Evolutionary conservation across 176 grass and related monocot species (phyloP), one percentile per base, ranked within the genome.

Genomic region (Cenchrus fungigraminus): DNA sequence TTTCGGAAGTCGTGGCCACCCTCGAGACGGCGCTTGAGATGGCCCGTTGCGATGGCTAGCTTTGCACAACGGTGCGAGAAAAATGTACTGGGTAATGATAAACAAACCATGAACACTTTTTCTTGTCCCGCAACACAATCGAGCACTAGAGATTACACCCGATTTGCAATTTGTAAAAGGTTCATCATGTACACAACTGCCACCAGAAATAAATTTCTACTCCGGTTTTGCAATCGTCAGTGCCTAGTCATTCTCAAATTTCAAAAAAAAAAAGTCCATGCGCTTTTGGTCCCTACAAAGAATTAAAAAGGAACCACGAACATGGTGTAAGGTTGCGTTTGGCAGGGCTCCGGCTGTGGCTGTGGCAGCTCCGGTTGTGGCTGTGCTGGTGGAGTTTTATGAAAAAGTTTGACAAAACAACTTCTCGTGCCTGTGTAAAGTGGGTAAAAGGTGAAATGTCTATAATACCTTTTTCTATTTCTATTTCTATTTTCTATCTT

Each of bases 201-300:
- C 65, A 70, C 12, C 50, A 44, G 51, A 25, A 28, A 57, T 17
- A 12, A 25, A 25, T 25, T 25, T 25, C 3, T 11, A n/a, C 2
- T 25, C 25, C 25, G 25, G 12, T 5, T 40, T 72, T 28, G 6
- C 6, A 17, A 20, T 45, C 65, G 55, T 43, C 10, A 51, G 22
- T 8, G 64, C 66, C 79, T 82, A 73, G 20, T 62, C 72, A 20
- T 37, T 28, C 72, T 77, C 67, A 12, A 49, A 51, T 43, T 47
- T 7, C 8, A 40, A 28, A 56, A 53, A 22, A 47, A 16, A 0
- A 12, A 83, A 32, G 55, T 62, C 29, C 54, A 2, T 11, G 73
- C 55, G 8, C 86, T 73, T 74, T 74, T 58, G 87, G 52, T 46
- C 61, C 60, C 77, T 68, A 12, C 42, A 51, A n/a, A n/a, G 60